phyloP scores from a whole-genome alignment of 768 basidiomycete species.

The Rhodotorula sphaerocarpa region DNA sequence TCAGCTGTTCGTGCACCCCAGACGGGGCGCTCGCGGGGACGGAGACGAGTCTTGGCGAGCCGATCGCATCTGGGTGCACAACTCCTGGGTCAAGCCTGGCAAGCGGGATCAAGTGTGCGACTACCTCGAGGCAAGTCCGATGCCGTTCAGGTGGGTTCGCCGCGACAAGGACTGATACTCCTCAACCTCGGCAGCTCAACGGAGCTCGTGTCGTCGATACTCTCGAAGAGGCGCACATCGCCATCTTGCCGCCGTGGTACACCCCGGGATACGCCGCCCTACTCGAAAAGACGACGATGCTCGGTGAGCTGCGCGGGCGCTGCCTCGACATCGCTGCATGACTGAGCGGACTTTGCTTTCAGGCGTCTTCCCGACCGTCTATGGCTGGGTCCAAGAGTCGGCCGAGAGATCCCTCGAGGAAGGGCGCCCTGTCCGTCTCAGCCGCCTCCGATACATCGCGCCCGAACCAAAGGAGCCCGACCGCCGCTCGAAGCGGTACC shows the following conservation, averaged over 20 bases:
- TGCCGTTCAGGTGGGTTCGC: neutral
- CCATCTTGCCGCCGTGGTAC: neutral
- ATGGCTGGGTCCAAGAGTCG: neutral
- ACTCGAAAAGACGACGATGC: neutral
- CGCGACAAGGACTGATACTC: too few species aligned
- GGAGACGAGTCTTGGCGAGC: neutral
- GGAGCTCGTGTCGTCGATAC: neutral
- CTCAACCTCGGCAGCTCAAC: neutral
- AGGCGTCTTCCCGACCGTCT: neutral
- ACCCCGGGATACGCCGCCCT: neutral
- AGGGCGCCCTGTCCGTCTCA: neutral
- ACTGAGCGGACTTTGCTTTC: too few species aligned
- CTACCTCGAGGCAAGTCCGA: neutral
- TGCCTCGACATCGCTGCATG: too few species aligned
- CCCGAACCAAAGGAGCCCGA: neutral
- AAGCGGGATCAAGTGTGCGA: neutral
- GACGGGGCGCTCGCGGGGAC: too few species aligned
- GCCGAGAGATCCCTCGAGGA: neutral
- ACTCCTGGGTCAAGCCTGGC: neutral
- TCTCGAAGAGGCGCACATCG: neutral
- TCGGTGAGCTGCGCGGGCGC: neutral
- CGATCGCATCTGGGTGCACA: conserved; percentile 3
- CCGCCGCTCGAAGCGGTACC: neutral
- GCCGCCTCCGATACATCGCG: neutral
- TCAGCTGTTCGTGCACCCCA: neutral